Evolutionary conservation across 2,329 filamentous ascomycete species (phyloP).

Genomic region (Teratosphaeria destructans): DNA sequence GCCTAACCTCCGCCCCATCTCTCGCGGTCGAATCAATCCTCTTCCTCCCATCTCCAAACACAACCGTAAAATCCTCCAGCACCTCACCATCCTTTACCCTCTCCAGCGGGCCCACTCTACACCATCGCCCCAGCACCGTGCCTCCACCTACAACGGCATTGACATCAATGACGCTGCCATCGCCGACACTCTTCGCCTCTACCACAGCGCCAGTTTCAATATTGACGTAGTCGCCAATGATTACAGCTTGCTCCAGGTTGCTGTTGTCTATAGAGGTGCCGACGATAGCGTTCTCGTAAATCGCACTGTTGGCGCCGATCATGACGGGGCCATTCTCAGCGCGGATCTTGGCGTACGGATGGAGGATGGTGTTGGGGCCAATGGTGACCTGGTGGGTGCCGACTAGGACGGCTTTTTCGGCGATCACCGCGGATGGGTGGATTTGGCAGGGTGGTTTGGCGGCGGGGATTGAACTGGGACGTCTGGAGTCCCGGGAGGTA

Average conservation of each 20-base stretch:
- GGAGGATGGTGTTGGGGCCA: conserved; percentile 68
- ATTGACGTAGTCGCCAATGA: conserved; percentile 32
- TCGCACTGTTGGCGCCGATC: conserved; percentile 50
- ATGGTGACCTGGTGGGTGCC: conserved; percentile 73
- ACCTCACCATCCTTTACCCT: conserved; percentile 27
- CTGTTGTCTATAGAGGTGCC: conserved; percentile 8
- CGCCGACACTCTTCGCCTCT: conserved; percentile 21
- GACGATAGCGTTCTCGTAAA: conserved; percentile 54
- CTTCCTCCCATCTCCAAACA: conserved; percentile 30
- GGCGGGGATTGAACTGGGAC: background rate
- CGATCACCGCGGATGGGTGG: conserved; percentile 38
- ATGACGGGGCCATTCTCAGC: conserved; percentile 33
- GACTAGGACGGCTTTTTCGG: conserved; percentile 39
- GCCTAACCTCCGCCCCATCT: conserved; percentile 17
- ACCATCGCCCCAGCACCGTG: conserved; percentile 38
- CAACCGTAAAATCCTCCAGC: conserved; percentile 36
- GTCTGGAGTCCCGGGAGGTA: background rate
- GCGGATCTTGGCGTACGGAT: conserved; percentile 58
- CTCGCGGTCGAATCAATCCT: conserved; percentile 30
- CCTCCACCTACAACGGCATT: conserved; percentile 24
- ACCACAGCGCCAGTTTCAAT: conserved; percentile 36
- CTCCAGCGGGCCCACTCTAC: conserved; percentile 32
- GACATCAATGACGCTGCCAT: conserved; percentile 21
- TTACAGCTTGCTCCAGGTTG: conserved; percentile 19
- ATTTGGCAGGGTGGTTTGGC: conserved; percentile 29